Conservation (phyloP, 176 grass and related monocot genomes). For the Urochloa ruziziensis region DNA sequence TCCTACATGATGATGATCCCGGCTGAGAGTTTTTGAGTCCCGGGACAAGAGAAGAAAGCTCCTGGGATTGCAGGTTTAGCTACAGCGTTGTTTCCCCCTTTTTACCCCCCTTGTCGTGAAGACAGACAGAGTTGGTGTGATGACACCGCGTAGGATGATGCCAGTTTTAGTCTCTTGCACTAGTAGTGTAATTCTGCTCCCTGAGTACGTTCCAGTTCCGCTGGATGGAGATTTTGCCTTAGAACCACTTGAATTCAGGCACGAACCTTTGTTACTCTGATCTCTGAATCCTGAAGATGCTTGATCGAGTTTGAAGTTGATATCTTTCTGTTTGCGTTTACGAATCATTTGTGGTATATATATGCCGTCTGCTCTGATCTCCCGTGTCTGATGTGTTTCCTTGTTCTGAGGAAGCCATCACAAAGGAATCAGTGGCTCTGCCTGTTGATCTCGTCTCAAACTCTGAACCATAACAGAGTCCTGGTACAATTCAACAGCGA, state of each 20-base stretch:
- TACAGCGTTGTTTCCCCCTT: not conserved
- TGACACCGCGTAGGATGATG: not conserved
- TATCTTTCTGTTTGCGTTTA: not conserved
- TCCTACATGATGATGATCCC: too few species aligned
- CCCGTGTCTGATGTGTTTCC: not conserved
- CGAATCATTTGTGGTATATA: not conserved
- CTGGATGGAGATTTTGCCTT: not conserved
- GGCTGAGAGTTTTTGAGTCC: not conserved
- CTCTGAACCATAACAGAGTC: not conserved
- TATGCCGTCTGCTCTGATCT: not conserved
- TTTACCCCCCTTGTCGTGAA: not conserved
- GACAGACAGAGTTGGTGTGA: not conserved
- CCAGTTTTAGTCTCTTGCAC: too few species aligned
- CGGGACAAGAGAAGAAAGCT: not conserved
- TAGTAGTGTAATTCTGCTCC: not conserved
- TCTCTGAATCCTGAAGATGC: not conserved
- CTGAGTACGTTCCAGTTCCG: not conserved
- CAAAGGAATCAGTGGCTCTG: not conserved
- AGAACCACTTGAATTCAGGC: not conserved
- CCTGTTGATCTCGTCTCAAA: not conserved
- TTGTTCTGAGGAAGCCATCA: not conserved
- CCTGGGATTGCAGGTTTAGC: not conserved
- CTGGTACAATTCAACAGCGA: not conserved
- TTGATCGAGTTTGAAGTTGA: not conserved
- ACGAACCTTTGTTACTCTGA: not conserved